phyloP scores from a whole-genome alignment of 345 rosid species.

The Hevea brasiliensis region DNA sequence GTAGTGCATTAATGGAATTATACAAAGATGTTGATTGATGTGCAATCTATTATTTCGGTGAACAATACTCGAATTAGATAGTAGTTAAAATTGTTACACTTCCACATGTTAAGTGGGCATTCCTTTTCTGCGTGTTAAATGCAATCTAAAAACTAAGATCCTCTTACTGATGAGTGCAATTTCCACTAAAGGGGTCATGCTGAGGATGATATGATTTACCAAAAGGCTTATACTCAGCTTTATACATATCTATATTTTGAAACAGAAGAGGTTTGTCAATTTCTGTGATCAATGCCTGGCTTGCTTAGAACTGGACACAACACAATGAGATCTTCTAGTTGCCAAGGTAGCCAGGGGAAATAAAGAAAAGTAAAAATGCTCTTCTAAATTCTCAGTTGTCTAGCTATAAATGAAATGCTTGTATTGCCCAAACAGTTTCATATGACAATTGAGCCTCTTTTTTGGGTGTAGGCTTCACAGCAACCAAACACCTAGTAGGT shows the following conservation, averaged over 20 bases:
- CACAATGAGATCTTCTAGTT: conserved; percentile 1
- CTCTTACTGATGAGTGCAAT: neutral
- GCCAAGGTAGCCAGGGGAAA: neutral
- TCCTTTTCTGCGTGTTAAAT: neutral
- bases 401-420: conserved; percentile 1
- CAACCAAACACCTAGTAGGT: neutral
- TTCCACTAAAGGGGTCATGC: too few relatives aligned
- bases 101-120: neutral
- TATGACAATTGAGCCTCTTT: neutral
- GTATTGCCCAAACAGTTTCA: neutral
- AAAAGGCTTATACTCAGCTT: neutral
- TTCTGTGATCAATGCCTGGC: neutral
- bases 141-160: too few relatives aligned
- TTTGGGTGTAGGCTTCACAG: neutral
- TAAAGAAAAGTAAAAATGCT: neutral
- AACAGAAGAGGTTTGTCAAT: neutral
- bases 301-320: neutral
- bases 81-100: neutral
- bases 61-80: neutral
- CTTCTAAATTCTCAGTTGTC: neutral
- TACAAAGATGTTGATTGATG: neutral
- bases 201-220: neutral
- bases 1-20: neutral
- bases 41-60: neutral
- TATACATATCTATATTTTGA: neutral